Evolutionary conservation across 768 basidiomycete genomes (phyloP).

Genomic region (Pholiota molesta): DNA sequence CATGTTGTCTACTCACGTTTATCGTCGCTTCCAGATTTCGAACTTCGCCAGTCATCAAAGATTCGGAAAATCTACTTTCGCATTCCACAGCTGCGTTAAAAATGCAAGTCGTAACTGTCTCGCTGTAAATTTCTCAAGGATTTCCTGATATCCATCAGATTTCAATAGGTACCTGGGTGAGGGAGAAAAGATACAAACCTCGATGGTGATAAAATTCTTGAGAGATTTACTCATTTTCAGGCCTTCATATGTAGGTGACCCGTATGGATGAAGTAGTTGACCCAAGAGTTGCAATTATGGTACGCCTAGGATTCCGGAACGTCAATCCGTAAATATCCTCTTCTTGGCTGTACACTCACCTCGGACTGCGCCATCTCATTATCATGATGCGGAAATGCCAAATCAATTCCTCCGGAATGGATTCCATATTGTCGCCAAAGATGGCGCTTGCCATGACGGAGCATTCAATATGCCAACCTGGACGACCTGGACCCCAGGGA

Average conservation of each 20-base stretch:
- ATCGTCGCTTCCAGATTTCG: conserved; percentile 80
- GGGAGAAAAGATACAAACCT: conserved; percentile 48
- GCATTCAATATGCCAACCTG: conserved; percentile 99
- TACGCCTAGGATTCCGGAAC: conserved; percentile 65
- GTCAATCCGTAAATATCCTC: conserved; percentile 11
- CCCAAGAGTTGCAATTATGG: conserved; percentile 91
- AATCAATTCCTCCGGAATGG: conserved; percentile 95
- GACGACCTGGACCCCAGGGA: conserved; percentile 94
- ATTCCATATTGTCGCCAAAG: conserved; percentile 94
- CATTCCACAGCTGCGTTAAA: conserved; percentile 88
- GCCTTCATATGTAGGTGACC: conserved; percentile 99
- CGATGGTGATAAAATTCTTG: conserved; percentile 99
- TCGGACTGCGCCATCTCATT: conserved; percentile 98
- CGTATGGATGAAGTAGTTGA: conserved; percentile 98
- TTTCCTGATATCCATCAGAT: conserved; percentile 60
- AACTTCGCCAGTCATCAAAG: conserved; percentile 87
- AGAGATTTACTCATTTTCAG: conserved; percentile 99
- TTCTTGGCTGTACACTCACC: conserved; percentile 43
- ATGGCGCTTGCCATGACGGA: conserved; percentile 96
- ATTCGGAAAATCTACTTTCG: conserved; percentile 95
- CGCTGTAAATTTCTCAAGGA: conserved; percentile 78
- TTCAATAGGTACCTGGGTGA: background rate
- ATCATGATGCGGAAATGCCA: conserved; percentile 99
- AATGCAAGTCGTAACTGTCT: conserved; percentile 92
- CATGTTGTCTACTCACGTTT: conserved; percentile 61